Conservation (phyloP, 441 rosid genomes). For the Corymbia citriodora region DNA sequence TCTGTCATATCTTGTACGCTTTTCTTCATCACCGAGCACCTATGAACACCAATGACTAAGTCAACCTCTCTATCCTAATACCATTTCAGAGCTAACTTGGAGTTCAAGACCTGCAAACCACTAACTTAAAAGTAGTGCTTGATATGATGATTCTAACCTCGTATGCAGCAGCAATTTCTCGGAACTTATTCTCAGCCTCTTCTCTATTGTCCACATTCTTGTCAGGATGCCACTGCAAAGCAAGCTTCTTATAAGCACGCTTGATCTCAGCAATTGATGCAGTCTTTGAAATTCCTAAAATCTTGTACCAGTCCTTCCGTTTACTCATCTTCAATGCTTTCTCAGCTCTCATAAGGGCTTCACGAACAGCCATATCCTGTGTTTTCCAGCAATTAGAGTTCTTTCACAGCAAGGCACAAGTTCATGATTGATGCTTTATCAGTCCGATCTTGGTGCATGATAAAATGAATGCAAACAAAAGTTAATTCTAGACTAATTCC, state of each 20-base stretch:
- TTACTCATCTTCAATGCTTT: conserved; percentile 95
- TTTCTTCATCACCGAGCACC: conserved; percentile 93
- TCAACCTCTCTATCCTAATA: not conserved
- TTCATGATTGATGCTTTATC: not conserved
- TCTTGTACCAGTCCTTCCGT: conserved; percentile 95
- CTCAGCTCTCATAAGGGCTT: conserved; percentile 79
- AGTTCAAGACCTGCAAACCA: not conserved
- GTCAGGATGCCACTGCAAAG: conserved; percentile 97
- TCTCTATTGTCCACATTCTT: conserved; percentile 88
- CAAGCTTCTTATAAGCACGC: conserved; percentile 93
- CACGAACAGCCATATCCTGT: conserved; percentile 82
- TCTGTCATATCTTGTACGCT: conserved; percentile 81
- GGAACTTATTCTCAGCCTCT: conserved; percentile 88
- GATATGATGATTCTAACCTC: conserved; percentile 45
- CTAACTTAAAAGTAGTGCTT: not conserved
- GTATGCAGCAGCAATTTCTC: conserved; percentile 91
- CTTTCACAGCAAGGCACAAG: not conserved
- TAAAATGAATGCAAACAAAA: not conserved
- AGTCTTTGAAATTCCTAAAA: conserved; percentile 72
- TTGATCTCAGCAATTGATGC: conserved; percentile 82
- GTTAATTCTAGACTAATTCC: not conserved
- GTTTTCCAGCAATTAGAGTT: not conserved
- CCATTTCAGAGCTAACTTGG: not conserved
- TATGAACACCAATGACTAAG: conserved; percentile 9
- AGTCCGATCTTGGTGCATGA: not conserved